These are phyloP conservation scores for Xylaria sp. DNA, from an alignment of 2,329 filamentous ascomycete genomes.

Conservation along the genomic window DNA sequence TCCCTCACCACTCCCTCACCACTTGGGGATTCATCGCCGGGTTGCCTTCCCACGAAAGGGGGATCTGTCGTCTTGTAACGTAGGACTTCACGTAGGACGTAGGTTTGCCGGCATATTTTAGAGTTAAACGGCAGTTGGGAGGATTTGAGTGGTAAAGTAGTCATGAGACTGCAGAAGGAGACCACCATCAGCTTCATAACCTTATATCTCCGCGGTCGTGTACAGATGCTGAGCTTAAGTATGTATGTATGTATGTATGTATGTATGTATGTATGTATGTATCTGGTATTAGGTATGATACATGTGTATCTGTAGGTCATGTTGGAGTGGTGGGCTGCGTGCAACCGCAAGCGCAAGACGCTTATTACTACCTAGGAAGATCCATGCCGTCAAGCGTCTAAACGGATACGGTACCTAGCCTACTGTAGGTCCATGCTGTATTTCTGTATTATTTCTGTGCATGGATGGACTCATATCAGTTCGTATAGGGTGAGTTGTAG, in stretches of 20 bases:
- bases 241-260: no score
- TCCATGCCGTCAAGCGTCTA: not conserved
- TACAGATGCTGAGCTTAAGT: no score
- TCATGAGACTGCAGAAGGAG: not conserved
- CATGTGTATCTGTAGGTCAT: no score
- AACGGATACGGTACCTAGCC: not conserved
- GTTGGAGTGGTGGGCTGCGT: not conserved
- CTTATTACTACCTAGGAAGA: no score
- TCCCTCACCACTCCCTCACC: no score
- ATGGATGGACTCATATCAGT: not conserved
- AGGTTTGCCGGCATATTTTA: conserved; percentile 6
- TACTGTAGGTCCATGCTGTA: not conserved
- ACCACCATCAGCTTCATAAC: not conserved
- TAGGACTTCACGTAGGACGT: no score
- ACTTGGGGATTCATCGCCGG: not conserved
- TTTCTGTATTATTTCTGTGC: not conserved
- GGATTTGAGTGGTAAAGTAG: not conserved
- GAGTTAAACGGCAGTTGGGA: conserved; percentile 2
- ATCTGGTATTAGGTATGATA: no score
- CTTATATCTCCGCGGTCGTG: not conserved
- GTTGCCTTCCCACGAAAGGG: not conserved
- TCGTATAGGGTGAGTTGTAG: not conserved
- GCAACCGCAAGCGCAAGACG: conserved; percentile 4
- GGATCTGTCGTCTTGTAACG: conserved; percentile 5
- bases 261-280: no score